Conservation (phyloP, 2,329 filamentous ascomycete genomes). For the Reticulascus tulasneorum region DNA sequence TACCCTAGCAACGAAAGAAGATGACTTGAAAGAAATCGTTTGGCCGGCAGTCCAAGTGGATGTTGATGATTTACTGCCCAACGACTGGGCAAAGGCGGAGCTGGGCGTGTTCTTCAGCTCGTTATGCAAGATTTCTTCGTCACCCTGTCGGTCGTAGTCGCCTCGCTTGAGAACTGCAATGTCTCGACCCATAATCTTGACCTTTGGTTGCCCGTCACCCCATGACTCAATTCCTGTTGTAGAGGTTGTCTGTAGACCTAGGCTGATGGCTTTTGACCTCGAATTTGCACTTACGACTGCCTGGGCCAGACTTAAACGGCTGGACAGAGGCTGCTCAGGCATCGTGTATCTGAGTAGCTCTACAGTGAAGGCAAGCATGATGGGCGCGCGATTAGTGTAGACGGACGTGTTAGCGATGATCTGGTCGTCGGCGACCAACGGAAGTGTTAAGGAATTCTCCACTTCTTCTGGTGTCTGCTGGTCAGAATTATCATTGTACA, state of each 20-base stretch:
- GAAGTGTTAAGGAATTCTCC: constrained; percentile 59
- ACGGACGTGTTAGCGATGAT: constrained; percentile 55
- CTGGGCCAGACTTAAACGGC: constrained; percentile 75
- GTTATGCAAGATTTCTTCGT: constrained; percentile 15
- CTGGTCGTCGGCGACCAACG: constrained; percentile 53
- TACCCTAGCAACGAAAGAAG: constrained; percentile 55
- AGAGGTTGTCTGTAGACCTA: constrained; percentile 65
- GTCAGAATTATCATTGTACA: too few relatives aligned
- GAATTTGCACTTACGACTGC: constrained; percentile 81
- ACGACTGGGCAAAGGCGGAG: constrained; percentile 1
- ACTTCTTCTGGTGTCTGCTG: constrained; percentile 41
- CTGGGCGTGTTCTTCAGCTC: constrained; percentile 17
- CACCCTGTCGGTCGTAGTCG: constrained; percentile 61
- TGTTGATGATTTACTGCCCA: constrained; percentile 10
- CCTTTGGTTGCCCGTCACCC: constrained; percentile 70
- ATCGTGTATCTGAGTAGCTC: constrained; percentile 73
- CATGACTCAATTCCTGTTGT: constrained; percentile 67
- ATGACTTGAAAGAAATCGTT: constrained; percentile 47
- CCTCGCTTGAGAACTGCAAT: constrained; percentile 73
- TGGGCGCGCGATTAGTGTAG: constrained; percentile 74
- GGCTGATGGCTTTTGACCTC: constrained; percentile 67
- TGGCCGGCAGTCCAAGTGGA: constrained; percentile 47
- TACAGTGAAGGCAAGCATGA: constrained; percentile 77
- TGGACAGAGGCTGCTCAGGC: constrained; percentile 82
- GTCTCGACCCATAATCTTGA: constrained; percentile 70